phyloP scores from a whole-genome alignment of 768 basidiomycete species.

The Psilocybe tampanensis region DNA sequence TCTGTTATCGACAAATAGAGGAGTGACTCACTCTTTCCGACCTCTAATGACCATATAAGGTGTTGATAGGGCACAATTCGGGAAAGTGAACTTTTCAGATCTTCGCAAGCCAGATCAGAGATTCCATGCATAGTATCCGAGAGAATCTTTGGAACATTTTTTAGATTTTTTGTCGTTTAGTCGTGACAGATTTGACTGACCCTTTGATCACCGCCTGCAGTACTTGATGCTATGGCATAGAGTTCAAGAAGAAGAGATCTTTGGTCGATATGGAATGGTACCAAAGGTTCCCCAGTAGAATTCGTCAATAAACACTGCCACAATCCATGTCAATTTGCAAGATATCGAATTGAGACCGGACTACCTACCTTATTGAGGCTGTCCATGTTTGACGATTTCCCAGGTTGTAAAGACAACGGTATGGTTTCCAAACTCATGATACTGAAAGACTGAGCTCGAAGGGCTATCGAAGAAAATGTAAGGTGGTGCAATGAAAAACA shows the following conservation, averaged over 20 bases:
- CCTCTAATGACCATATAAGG: conserved; percentile 51
- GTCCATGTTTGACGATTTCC: conserved; percentile 18
- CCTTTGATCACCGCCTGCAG: background rate
- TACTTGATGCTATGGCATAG: conserved; percentile 29
- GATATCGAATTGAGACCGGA: background rate
- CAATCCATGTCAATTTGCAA: background rate
- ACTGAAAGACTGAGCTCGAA: conserved; percentile 43
- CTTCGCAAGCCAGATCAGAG: conserved; percentile 38
- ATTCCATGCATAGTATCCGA: conserved; percentile 31
- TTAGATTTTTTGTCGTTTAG: no score
- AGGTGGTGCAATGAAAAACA: background rate
- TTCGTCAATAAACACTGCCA: conserved; percentile 17
- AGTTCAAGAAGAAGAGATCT: conserved; percentile 35
- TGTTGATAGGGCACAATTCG: conserved; percentile 59
- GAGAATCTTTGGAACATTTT: conserved; percentile 7
- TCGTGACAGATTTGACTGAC: no score
- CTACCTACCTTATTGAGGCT: conserved; percentile 19
- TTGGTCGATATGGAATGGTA: conserved; percentile 14
- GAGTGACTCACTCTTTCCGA: conserved; percentile 38
- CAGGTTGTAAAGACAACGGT: conserved; percentile 20
- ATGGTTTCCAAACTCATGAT: conserved; percentile 40
- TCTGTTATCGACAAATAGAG: background rate
- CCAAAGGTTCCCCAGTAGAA: background rate
- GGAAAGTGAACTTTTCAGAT: conserved; percentile 34
- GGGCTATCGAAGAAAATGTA: conserved; percentile 25